These are phyloP conservation scores for Aphanomyces stellatus DNA, from an alignment of 352 stramenopile species.

Conservation along the genomic window DNA sequence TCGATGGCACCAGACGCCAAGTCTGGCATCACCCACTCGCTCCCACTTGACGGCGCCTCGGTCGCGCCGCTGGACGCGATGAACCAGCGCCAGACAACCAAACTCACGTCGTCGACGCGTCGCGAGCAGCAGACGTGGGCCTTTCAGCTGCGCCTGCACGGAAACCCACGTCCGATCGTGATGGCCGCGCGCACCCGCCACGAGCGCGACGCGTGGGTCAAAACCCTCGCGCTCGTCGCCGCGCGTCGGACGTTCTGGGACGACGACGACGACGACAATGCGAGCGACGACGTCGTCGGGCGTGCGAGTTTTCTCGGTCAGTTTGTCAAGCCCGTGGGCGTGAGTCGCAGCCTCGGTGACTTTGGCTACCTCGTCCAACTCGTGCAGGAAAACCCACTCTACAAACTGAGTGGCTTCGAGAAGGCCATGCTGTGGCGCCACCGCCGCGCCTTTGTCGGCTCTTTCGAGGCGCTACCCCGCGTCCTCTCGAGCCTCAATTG, in stretches of 20 bases:
- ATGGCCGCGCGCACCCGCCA: slow-evolving; percentile 79
- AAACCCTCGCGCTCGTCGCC: slow-evolving; percentile 67
- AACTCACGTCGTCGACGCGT: slow-evolving; percentile 35
- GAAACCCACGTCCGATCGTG: slow-evolving; percentile 67
- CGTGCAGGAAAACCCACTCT: slow-evolving; percentile 70
- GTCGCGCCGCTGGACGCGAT: slow-evolving; percentile 63
- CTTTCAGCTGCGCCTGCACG: slow-evolving; percentile 69
- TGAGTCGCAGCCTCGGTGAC: slow-evolving; percentile 45
- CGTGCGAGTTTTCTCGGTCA: neutral
- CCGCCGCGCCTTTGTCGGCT: slow-evolving; percentile 69
- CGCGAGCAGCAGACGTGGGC: slow-evolving; percentile 72
- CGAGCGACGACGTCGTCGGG: neutral
- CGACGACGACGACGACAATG: slow-evolving; percentile 26
- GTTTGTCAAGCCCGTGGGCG: slow-evolving; percentile 44
- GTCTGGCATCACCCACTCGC: slow-evolving; percentile 14
- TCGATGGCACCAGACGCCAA: neutral
- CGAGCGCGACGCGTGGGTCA: slow-evolving; percentile 80
- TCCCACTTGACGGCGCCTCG: slow-evolving; percentile 17
- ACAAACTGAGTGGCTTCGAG: slow-evolving; percentile 68
- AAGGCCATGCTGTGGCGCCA: slow-evolving; percentile 77
- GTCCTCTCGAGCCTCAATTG: slow-evolving; percentile 80
- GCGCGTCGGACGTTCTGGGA: slow-evolving; percentile 13
- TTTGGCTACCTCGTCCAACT: slow-evolving; percentile 43
- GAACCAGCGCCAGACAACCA: slow-evolving; percentile 67
- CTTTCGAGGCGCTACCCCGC: slow-evolving; percentile 52